Evolutionary conservation across 2,329 filamentous ascomycete genomes (phyloP), one percentile per base, ranked within the genome.

Genomic region (Fusarium heterosporum): DNA sequence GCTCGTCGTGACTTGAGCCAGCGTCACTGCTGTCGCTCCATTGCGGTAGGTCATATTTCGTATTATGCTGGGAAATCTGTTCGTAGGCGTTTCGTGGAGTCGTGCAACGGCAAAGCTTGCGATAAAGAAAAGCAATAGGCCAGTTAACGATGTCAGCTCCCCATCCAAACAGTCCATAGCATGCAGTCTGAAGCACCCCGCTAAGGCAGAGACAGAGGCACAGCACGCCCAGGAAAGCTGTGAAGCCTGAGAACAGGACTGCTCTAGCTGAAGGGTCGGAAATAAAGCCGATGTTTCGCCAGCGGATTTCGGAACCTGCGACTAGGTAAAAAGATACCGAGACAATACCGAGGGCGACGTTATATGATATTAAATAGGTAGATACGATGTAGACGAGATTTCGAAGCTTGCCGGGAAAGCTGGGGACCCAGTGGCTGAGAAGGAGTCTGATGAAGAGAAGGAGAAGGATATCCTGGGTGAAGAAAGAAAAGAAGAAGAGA

Each of bases 291-390:
- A 78, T 67, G 46, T 79, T 78, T 13, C 76, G 71, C 77, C 77
- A 79, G 42, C 74, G 77, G 6, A 79, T 72, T 26, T 79, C 77
- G 0, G 76, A 74, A 8, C 76, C 76, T 7, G 77, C 69, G 11
- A 77, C 71, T 10, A 66, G 51, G 55, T 77, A 78, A 41, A 78
- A 78, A 4, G 76, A 73, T 3, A 78, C 64, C 25, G 67, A 73
- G 26, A 72, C 54, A 28, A 70, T 52, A 32, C 74, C 70, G 8
- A 78, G 51, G 2, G 57, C 36, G 17, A 72, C 64, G 60, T 71
- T 68, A 55, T 68, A 68, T 13, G 51, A 41, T 54, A 73, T 65
- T 22, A 75, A 51, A 25, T 45, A 16, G 17, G 55, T 38, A 25
- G 62, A 54, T 30, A 73, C 34, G 51, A 70, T 32, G 47, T 69